Evolutionary conservation across 768 basidiomycete species (phyloP), one percentile per base, ranked within the genome.

Genomic region (Trametes cubensis): DNA sequence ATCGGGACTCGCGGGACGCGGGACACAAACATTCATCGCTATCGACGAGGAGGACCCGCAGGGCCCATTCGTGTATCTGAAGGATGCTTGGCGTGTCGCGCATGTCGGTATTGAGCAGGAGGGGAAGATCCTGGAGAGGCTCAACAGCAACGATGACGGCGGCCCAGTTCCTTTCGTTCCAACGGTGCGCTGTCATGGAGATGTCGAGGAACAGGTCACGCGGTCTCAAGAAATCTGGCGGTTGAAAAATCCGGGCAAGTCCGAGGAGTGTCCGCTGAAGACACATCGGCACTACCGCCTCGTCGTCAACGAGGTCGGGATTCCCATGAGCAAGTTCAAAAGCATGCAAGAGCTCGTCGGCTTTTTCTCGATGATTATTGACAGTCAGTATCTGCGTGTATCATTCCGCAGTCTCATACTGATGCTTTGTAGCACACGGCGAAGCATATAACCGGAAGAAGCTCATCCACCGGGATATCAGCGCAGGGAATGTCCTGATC

Each of bases 201-300:
- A 58, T 7, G 18, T 56, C 13, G 17, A 23, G 13, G 48, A 28
- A 0, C 63, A 65, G 54, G 2, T 13, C 4, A 58, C 63, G 2
- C 6, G 15, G 11, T 40, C 55, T 4, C 54, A 52, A 25, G 40
- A 25, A 15, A 11, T 57, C 6, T 57, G 61, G 61, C 21, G 18
- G 23, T 2, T 21, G 41, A 11, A 41, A 2, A 40, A 62, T 20
- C 20, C 38, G 6, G 45, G 23, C 11, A 21, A 2, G 13, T 4
- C 15, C 5, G 34, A 34, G 30, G 20, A 38, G 50, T 34, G 47
- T 7, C 49, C 49, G 0, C 38, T 62, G 39, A 57, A 57, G 55
- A 21, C n/a, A 26, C 53, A 57, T 62, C 42, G 50, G 17, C 65
- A 66, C 28, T 66, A 62, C 34, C 65, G 65, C 1, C 57, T 66